Evolutionary conservation across 345 rosid genomes (phyloP).

Genomic region (Angophora floribunda): DNA sequence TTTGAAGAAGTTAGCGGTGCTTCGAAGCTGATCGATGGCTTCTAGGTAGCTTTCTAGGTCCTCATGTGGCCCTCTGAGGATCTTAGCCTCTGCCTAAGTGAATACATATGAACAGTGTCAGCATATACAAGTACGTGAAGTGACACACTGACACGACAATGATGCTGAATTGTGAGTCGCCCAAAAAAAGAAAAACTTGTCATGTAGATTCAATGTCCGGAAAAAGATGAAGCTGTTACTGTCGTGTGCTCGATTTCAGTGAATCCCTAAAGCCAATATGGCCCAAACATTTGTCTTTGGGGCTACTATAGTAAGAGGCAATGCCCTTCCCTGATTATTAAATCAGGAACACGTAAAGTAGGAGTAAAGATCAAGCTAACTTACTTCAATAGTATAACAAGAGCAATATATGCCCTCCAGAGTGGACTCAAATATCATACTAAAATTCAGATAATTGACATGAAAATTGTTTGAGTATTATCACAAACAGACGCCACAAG

Average conservation of each 20-base stretch:
- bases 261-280: not conserved
- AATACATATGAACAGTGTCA: not conserved
- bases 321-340: not conserved
- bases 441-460: not conserved
- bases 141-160: not conserved
- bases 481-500: not conserved
- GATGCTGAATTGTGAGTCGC: not conserved
- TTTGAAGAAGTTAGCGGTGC: conserved; percentile 58
- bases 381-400: not conserved
- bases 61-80: conserved; percentile 94
- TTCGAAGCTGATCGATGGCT: conserved; percentile 85
- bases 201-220: not conserved
- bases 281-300: not conserved
- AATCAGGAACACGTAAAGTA: not conserved
- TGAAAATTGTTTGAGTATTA: not conserved
- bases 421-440: not conserved
- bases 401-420: not conserved
- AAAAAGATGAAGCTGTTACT: not conserved
- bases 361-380: not conserved
- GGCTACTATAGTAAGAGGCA: not conserved
- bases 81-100: conserved; percentile 84
- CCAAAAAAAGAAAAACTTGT: not conserved
- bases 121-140: not conserved
- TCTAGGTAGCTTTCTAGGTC: conserved; percentile 83
- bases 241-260: not conserved